Evolutionary conservation across 1,284 basidiomycete species (phyloP).

Genomic region (Cutaneotrichosporon cavernicola): DNA sequence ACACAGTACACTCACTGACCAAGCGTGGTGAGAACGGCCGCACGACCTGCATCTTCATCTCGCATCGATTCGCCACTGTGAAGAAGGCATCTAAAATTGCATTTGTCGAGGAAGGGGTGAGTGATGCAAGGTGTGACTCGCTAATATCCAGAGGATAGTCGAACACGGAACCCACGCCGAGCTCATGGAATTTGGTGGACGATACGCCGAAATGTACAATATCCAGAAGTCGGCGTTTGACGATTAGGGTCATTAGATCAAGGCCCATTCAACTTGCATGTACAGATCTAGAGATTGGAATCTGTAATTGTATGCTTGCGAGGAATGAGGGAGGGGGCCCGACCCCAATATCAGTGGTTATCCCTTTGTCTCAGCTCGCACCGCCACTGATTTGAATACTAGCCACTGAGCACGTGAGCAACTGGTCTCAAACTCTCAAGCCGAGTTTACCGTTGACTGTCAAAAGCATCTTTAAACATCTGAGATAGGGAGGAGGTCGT

Average conservation of each 20-base stretch:
- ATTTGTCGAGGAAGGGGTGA: conserved; percentile 41
- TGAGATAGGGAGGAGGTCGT: too few relatives aligned
- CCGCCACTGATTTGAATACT: too few relatives aligned
- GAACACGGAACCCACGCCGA: conserved; percentile 79
- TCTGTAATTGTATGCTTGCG: too few relatives aligned
- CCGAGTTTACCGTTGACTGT: too few relatives aligned
- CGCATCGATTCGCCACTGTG: conserved; percentile 62
- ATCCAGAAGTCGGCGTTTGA: conserved; percentile 1
- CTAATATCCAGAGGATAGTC: conserved; percentile 56
- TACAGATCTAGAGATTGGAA: too few relatives aligned
- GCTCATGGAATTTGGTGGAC: conserved; percentile 57
- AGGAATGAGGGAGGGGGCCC: too few relatives aligned
- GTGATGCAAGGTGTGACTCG: not conserved
- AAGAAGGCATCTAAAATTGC: conserved; percentile 58
- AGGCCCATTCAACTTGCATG: too few relatives aligned
- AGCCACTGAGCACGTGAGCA: too few relatives aligned
- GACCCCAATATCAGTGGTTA: too few relatives aligned
- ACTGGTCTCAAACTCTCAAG: too few relatives aligned
- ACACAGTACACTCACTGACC: conserved; percentile 37
- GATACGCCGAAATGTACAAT: not conserved
- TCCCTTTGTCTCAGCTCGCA: too few relatives aligned
- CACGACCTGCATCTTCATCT: conserved; percentile 75
- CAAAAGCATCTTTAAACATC: too few relatives aligned
- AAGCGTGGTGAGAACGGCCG: conserved; percentile 30
- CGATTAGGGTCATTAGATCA: not conserved